These are phyloP conservation scores for Medicago arabica DNA, from an alignment of 306 rosid species.

Conservation along the genomic window DNA sequence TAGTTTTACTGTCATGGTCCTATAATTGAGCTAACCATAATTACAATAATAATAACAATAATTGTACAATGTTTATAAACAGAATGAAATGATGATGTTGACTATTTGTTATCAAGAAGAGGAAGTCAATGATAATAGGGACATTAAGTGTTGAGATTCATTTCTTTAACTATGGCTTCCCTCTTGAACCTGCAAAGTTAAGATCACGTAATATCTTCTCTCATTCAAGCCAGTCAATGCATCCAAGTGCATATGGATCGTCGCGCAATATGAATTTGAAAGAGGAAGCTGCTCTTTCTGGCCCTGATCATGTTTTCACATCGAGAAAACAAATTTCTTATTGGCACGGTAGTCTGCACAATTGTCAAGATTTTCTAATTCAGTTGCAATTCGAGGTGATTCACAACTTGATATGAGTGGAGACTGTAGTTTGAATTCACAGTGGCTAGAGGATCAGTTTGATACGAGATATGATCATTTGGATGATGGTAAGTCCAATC, in stretches of 20 bases:
- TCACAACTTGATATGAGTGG: slow-evolving; percentile 53
- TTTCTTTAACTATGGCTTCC: slow-evolving; percentile 38
- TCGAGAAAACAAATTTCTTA: slow-evolving; percentile 57
- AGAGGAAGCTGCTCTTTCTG: slow-evolving; percentile 44
- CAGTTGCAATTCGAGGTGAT: slow-evolving; percentile 59
- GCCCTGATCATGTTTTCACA: slow-evolving; percentile 34
- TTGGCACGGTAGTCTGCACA: slow-evolving; percentile 48
- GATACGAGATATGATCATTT: slow-evolving; percentile 52
- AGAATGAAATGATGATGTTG: too few species aligned
- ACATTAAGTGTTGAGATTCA: too few species aligned
- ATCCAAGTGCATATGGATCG: slow-evolving; percentile 57
- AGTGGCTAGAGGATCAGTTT: slow-evolving; percentile 64
- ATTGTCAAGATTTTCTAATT: slow-evolving; percentile 69
- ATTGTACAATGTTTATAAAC: too few species aligned
- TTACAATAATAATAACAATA: too few species aligned
- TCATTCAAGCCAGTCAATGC: slow-evolving; percentile 60
- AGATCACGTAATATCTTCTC: slow-evolving; percentile 43
- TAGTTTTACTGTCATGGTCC: too few species aligned
- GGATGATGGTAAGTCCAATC: slow-evolving; percentile 57
- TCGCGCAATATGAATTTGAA: slow-evolving; percentile 51
- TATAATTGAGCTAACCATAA: too few species aligned
- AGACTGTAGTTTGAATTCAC: slow-evolving; percentile 51
- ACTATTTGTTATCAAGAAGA: too few species aligned
- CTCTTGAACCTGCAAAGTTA: slow-evolving; percentile 55
- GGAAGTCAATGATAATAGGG: too few species aligned